phyloP scores from a whole-genome alignment of 768 basidiomycete genomes.

The Butyriboletus loyo region DNA sequence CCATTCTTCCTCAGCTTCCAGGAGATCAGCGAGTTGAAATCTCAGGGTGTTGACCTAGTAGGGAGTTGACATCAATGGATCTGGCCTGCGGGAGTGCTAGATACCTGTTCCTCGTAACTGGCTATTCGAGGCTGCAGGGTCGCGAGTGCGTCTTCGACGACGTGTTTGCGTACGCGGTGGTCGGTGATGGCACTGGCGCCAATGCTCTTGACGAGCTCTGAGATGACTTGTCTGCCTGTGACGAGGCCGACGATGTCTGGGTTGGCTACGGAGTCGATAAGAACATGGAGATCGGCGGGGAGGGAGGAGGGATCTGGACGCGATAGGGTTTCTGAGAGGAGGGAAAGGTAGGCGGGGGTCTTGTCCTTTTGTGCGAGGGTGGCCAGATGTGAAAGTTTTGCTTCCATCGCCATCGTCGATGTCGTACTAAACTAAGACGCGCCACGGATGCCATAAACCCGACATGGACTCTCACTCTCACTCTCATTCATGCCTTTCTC shows the following conservation, averaged over 20 bases:
- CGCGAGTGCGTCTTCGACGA: constrained; percentile 73
- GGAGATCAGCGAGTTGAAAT: constrained; percentile 86
- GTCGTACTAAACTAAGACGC: too few relatives aligned
- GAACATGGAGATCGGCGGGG: constrained; percentile 56
- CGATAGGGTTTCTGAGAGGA: constrained; percentile 65
- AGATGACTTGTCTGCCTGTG: constrained; percentile 82
- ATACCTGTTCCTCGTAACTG: constrained; percentile 93
- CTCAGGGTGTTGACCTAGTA: constrained; percentile 75
- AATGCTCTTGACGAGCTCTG: constrained; percentile 75
- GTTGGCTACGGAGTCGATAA: constrained; percentile 80
- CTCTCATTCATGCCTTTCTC: neutral
- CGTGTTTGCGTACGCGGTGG: constrained; percentile 58
- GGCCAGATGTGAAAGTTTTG: constrained; percentile 59
- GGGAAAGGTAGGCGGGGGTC: constrained; percentile 65
- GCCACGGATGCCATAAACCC: neutral
- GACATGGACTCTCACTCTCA: neutral
- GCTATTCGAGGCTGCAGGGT: constrained; percentile 76
- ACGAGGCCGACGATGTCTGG: constrained; percentile 82
- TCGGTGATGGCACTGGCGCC: constrained; percentile 53
- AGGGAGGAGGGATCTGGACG: constrained; percentile 45
- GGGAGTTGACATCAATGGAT: constrained; percentile 2
- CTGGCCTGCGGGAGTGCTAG: constrained; percentile 18
- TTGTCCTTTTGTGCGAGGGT: constrained; percentile 82
- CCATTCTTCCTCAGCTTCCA: constrained; percentile 92
- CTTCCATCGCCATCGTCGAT: constrained; percentile 49